These are phyloP conservation scores for Blastocystis sp. DNA, from an alignment of 352 stramenopile species.

Conservation along the genomic window DNA sequence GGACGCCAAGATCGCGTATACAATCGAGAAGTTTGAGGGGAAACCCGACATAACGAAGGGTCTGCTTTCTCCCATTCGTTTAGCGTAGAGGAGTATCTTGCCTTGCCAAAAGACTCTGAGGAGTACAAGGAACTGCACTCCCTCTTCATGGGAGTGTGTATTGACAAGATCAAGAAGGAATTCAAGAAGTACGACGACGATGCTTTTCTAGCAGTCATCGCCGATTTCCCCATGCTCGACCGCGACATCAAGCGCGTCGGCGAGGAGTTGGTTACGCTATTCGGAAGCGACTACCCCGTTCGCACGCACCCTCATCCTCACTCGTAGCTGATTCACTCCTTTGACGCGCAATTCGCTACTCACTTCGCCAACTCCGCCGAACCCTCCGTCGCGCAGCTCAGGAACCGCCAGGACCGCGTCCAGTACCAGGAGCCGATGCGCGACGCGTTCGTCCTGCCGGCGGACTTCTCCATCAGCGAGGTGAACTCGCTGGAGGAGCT, in stretches of 20 bases:
- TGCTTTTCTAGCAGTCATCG: not conserved
- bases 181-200: not conserved
- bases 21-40: not conserved
- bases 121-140: not conserved
- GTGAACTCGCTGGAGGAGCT: not conserved
- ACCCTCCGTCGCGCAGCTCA: not conserved
- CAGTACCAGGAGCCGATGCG: not conserved
- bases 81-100: not conserved
- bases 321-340: not conserved
- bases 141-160: not conserved
- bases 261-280: not conserved
- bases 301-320: not conserved
- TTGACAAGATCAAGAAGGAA: not conserved
- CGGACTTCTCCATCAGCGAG: not conserved
- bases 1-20: not conserved
- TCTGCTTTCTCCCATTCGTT: not conserved
- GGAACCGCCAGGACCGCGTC: not conserved
- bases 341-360: not conserved
- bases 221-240: not conserved
- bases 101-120: not conserved
- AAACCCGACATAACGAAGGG: not conserved
- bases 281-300: not conserved
- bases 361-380: not conserved
- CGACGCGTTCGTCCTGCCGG: not conserved
- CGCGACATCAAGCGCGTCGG: not conserved